Base-by-base conservation (phyloP, 2,329 filamentous ascomycete genomes). In the Aspergillus sp. region DNA sequence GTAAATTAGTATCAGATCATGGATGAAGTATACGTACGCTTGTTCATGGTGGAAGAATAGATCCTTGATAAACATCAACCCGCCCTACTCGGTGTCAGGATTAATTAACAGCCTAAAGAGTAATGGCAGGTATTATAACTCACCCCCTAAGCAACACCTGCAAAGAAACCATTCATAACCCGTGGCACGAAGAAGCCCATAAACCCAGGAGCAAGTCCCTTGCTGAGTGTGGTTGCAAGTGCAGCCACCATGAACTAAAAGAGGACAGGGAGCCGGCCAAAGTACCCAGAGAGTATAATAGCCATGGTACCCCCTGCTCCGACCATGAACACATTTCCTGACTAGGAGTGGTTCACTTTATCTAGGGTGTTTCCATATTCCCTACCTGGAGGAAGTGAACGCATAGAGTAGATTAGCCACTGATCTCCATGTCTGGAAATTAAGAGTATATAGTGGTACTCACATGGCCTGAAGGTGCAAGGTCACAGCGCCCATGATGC, bases 81-180 rank as follows among this genome's bases (percentile, higher is more conserved):
- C 79, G 45, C 75, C 75, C 63, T 74, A 50, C 19, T 23, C 41
- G 9, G 38, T 5, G 19, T 51, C 19, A 8, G 11, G 3, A 38
- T 31, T 30, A 34, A 19, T 43, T 19, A 46, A 46, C 7, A 25
- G 19, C 6, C 8, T n/a, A n/a, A n/a, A n/a, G n/a, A n/a, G n/a
- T n/a, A n/a, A n/a, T n/a, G n/a, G n/a, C n/a, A n/a, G n/a, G n/a
- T n/a, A n/a, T n/a, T n/a, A n/a, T n/a, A n/a, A 64, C 73, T 59
- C 63, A 74, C 74, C 1, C 72, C 76, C 65, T 81, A 78, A 0
- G 76, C 72, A 3, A 79, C 77, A 4, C 74, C 80, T 8, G 72
- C 76, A 68, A 81, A 80, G 70, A 81, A 78, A 7, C 79, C 80
- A 54, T 81, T 80, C 6, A 82, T 67, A 28, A 80, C 79, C 1